Evolutionary conservation across 768 basidiomycete genomes (phyloP).

Genomic region (Tulasnella sp.): DNA sequence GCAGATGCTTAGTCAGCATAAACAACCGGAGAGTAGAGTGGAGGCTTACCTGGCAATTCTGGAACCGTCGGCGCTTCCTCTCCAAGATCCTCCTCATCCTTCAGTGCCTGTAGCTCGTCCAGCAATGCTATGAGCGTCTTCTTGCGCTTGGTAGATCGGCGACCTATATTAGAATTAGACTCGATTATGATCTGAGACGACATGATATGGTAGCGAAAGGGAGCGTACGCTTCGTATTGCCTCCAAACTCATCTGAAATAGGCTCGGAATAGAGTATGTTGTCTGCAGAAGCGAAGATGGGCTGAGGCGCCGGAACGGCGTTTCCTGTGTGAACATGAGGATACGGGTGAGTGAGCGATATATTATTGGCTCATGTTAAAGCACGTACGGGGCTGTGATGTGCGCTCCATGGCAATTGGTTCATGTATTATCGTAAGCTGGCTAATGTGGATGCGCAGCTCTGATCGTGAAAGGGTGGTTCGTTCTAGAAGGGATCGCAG

Average conservation of each 20-base stretch:
- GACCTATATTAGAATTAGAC: background rate
- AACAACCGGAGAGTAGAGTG: background rate
- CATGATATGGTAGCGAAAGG: background rate
- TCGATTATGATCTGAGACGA: background rate
- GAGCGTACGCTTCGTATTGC: background rate
- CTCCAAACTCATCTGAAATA: background rate
- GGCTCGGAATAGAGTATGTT: background rate
- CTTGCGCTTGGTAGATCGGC: constrained; percentile 9
- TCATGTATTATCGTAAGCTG: too few relatives aligned
- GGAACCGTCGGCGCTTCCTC: background rate
- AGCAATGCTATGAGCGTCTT: constrained; percentile 16
- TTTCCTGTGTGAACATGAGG: background rate
- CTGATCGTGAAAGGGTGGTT: too few relatives aligned
- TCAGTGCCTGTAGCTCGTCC: constrained; percentile 14
- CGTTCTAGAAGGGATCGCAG: too few relatives aligned
- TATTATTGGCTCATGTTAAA: too few relatives aligned
- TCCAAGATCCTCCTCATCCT: constrained; percentile 13
- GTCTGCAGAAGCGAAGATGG: background rate
- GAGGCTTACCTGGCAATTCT: background rate
- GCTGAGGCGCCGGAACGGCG: background rate
- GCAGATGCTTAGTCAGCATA: background rate
- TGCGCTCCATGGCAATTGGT: too few relatives aligned
- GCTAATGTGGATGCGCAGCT: too few relatives aligned
- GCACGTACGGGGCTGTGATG: too few relatives aligned
- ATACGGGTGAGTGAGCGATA: too few relatives aligned